These are phyloP conservation scores for Biscogniauxia sp. DNA, from an alignment of 2,329 filamentous ascomycete genomes.

Conservation along the genomic window DNA sequence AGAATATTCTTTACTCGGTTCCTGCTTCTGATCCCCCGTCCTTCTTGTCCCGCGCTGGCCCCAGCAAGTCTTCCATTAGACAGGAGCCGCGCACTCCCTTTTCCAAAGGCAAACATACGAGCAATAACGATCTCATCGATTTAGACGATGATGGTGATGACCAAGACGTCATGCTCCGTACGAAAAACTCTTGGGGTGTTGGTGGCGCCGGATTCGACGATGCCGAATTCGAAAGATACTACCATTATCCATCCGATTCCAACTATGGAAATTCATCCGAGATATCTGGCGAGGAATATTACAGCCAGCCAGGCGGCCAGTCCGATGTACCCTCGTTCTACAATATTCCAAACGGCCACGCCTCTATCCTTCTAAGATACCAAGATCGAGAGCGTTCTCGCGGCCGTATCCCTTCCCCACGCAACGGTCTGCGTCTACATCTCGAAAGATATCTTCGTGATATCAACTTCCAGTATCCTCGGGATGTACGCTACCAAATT, in stretches of 20 bases:
- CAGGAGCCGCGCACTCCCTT: not conserved
- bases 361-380: slow-evolving; percentile 1
- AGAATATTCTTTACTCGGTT: too few relatives aligned
- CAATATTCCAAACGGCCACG: not conserved
- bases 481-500: not conserved
- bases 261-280: too few relatives aligned
- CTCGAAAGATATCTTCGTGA: not conserved
- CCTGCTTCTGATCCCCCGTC: not conserved
- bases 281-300: not conserved
- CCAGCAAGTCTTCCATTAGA: not conserved
- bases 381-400: not conserved
- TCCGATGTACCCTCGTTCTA: slow-evolving; percentile 2
- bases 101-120: not conserved
- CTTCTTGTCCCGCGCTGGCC: not conserved
- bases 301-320: not conserved
- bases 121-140: not conserved
- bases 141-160: not conserved
- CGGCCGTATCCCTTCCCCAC: slow-evolving; percentile 4
- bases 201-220: not conserved
- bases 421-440: slow-evolving; percentile 1
- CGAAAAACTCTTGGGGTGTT: not conserved
- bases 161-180: not conserved
- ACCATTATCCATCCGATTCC: too few relatives aligned
- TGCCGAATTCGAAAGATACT: too few relatives aligned
- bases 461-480: not conserved